Percentiles rank a stretch among this genome's conserved stretches.
Conservation (phyloP, 345 rosid species). For the Luvunga scandens region DNA sequence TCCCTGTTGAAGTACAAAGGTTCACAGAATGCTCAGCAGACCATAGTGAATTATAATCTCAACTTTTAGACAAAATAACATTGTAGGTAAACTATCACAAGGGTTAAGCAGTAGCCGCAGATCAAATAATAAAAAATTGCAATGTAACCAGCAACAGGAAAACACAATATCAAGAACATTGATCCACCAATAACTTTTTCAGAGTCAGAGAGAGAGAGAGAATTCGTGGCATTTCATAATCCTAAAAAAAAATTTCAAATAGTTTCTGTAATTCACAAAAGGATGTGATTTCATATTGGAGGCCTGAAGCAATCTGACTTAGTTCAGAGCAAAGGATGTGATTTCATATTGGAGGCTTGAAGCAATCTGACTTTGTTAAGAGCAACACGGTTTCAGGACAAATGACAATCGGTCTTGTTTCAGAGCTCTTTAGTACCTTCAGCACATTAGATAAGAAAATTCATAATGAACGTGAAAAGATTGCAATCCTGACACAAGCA, state of each 20-base stretch:
- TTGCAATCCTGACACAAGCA: neutral
- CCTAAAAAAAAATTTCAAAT: neutral
- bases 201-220: neutral
- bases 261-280: neutral
- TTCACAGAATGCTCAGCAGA: neutral
- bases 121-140: neutral
- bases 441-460: neutral
- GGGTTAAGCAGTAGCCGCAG: neutral
- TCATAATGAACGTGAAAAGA: neutral
- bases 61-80: neutral
- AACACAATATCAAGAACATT: neutral
- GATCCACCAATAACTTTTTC: neutral
- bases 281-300: neutral
- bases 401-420: too few relatives aligned
- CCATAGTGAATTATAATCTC: neutral
- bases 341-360: neutral
- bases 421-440: neutral
- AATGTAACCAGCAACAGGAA: neutral
- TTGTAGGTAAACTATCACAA: neutral
- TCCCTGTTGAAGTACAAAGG: conserved; percentile 24
- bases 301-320: neutral
- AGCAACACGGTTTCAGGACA: neutral
- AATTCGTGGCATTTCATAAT: neutral
- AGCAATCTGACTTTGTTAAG: neutral
- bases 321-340: neutral